Conservation (phyloP, 108 stramenopile genomes). For the Ochromonas danica region DNA sequence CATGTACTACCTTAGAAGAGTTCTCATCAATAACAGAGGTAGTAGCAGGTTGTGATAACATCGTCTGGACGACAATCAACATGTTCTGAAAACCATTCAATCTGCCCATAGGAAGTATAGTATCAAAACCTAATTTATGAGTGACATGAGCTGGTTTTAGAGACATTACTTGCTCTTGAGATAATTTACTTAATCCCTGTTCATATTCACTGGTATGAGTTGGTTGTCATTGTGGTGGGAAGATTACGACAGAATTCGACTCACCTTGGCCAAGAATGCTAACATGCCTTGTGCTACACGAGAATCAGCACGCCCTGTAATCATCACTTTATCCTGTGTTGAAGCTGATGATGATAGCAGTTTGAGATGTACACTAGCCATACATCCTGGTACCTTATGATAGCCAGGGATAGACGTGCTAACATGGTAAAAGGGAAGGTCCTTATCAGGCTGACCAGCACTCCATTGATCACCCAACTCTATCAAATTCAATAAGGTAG, state of each 20-base stretch:
- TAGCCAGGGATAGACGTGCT: too few species aligned
- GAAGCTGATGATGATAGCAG: too few species aligned
- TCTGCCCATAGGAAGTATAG: background rate
- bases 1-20: background rate
- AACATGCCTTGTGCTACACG: conserved; percentile 1
- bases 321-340: too few species aligned
- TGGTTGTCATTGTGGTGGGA: too few species aligned
- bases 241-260: too few species aligned
- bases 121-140: background rate
- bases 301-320: background rate
- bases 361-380: background rate
- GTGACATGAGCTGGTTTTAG: background rate
- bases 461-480: background rate
- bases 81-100: conserved; percentile 25
- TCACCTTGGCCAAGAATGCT: background rate
- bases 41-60: background rate
- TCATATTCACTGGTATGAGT: too few species aligned
- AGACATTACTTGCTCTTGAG: background rate
- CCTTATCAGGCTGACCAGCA: background rate
- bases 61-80: background rate
- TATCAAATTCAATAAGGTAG: background rate
- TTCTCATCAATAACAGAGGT: background rate
- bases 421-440: too few species aligned
- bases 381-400: background rate
- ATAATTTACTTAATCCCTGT: too few species aligned